Base-by-base conservation (phyloP, 371 early-diverging fungal species). In the Apophysomyces elegans region DNA sequence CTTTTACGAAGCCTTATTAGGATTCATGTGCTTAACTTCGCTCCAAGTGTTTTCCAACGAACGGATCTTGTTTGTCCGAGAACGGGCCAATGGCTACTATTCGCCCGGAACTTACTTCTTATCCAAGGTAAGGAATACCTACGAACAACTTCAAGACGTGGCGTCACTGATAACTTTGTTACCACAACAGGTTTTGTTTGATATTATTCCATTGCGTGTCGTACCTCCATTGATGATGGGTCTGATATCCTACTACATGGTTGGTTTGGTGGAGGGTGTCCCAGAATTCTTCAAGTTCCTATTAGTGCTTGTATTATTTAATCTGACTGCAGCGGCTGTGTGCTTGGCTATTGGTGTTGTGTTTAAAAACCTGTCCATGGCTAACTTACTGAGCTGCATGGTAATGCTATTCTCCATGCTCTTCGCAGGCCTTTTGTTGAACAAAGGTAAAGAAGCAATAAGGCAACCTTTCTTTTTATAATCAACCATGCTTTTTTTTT, bases 371-470 rank as follows among this genome's bases (percentile, higher is more conserved):
- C 69, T 91, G 1, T 91, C 93, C 0, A 88, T 95, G 56, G 92
- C 95, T 3, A 93, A 89, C 67, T 74, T 97, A 46, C 72, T 94
- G 47, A 87, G 87, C 16, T 88, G 88, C 16, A 84, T 97, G 64
- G 81, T 90, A 32, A 91, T 96, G 79, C 81, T 97, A 32, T 95
- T 96, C 72, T 89, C 90, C 37, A 94, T 97, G 91, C 70, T 96
- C 44, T 95, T 96, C 83, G 92, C 94, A 8, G 96, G 96, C 5
- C 84, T 95, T 5, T 78, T 97, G 58, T 77, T 97, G 59, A 96
- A 95, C 81, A 92, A 91, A 75, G 88, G 82, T 81, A 69, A 58
- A 41, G 6, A 36, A 7, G 58, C 32, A 56, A 5, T 37, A 7
- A 6, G 5, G 2, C 50, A 35, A 11, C 37, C n/a, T 54, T 11